Percentiles rank a stretch among this genome's conserved stretches.
These are phyloP conservation scores for Umbelopsis isabellina DNA, from an alignment of 192 early-diverging fungal genomes.

Conservation along the genomic window DNA sequence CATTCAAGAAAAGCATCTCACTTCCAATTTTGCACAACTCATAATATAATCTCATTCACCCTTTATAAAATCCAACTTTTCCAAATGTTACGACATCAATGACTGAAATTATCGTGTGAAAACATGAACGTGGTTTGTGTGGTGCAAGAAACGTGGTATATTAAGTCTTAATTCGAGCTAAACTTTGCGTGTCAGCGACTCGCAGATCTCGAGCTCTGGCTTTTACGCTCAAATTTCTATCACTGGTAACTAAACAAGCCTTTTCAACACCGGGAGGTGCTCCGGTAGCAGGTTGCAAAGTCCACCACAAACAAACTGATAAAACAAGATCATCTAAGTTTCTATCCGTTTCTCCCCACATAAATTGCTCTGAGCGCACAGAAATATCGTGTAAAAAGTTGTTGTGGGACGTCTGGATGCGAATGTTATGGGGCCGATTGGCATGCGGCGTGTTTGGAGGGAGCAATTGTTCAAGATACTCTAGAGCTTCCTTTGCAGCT, in stretches of 20 bases:
- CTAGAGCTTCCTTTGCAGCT: slow-evolving; percentile 47
- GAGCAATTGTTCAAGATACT: slow-evolving; percentile 47
- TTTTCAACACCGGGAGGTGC: background rate
- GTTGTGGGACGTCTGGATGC: slow-evolving; percentile 60
- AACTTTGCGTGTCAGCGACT: slow-evolving; percentile 45
- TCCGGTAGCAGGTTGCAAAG: background rate
- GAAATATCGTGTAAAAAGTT: slow-evolving; percentile 57
- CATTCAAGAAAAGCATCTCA: background rate
- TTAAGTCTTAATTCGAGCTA: slow-evolving; percentile 21
- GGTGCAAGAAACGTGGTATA: background rate
- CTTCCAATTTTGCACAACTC: too few species aligned
- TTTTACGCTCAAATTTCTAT: slow-evolving; percentile 62
- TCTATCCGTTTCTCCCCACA: slow-evolving; percentile 56
- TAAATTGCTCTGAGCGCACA: slow-evolving; percentile 57
- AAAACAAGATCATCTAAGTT: slow-evolving; percentile 66
- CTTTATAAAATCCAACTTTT: too few species aligned
- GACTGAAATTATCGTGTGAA: too few species aligned
- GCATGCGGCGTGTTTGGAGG: slow-evolving; percentile 35
- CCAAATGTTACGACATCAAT: too few species aligned
- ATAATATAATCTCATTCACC: too few species aligned
- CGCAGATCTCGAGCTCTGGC: slow-evolving; percentile 56
- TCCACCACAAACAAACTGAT: slow-evolving; percentile 56
- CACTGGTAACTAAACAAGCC: slow-evolving; percentile 57
- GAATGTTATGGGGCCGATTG: slow-evolving; percentile 27
- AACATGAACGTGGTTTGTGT: too few species aligned